Conservation (phyloP, 2,329 filamentous ascomycete species). For the Mollisia scopiformis region DNA sequence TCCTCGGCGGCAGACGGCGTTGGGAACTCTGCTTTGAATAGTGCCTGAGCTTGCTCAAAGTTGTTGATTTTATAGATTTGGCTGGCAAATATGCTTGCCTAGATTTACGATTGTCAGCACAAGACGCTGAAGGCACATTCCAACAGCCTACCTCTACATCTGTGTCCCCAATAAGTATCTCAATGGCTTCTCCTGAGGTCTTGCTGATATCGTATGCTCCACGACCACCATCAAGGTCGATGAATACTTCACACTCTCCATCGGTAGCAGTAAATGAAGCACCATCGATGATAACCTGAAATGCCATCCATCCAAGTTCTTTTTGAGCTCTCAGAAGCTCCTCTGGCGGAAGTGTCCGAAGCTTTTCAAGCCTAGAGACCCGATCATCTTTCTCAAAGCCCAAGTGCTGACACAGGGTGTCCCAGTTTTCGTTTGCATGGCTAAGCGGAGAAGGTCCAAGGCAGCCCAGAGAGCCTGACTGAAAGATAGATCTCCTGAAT, state of each 20-base stretch:
- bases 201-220: background rate
- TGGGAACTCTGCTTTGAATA: background rate
- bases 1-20: background rate
- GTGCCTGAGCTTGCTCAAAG: background rate
- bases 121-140: background rate
- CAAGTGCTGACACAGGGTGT: background rate
- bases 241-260: background rate
- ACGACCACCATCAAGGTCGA: background rate
- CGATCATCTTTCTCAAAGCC: background rate
- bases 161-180: slow-evolving; percentile 7
- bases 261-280: background rate
- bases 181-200: background rate
- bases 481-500: slow-evolving; percentile 78
- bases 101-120: background rate
- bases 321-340: background rate
- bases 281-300: slow-evolving; percentile 7
- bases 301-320: slow-evolving; percentile 7
- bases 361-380: background rate
- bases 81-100: background rate
- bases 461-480: slow-evolving; percentile 53
- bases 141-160: slow-evolving; percentile 11
- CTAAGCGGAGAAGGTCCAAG: slow-evolving; percentile 3
- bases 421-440: slow-evolving; percentile 3
- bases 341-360: background rate
- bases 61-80: background rate